Evolutionary conservation across 2,329 filamentous ascomycete genomes (phyloP), one percentile per base, ranked within the genome.

Genomic region (Colletotrichum eremochloae): DNA sequence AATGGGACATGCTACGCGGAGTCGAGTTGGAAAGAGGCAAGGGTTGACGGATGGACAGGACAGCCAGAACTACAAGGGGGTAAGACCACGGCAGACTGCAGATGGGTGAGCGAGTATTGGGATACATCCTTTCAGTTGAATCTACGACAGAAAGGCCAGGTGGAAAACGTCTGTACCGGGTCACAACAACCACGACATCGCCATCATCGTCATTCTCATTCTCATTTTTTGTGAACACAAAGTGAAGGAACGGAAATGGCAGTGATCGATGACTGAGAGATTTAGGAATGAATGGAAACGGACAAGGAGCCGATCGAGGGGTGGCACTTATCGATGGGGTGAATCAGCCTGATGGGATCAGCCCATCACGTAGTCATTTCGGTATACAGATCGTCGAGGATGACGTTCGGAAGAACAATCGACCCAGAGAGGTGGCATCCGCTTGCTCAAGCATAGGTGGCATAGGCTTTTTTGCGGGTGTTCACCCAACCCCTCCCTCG

Each of bases 321-420:
- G 1, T 24, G n/a, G 31, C 6, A 5, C 6, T 55, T 24, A 33
- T 55, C 38, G 62, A 64, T 40, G 15, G 53, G 14, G 15, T n/a
- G 12, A 18, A 20, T 20, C 3, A 20, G 14, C 29, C 18, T 5
- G 12, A 56, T 15, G 42, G 38, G 14, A 24, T 29, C 31, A 65
- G 33, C 50, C 15, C 15, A 31, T 31, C 14, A 2, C 55, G n/a
- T 5, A 24, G 24, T 8, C 31, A 3, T 8, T 36, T 52, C 38
- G 38, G 7, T 36, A 53, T 40, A 33, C 20, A 29, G 8, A 38
- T 56, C 14, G 36, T 18, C n/a, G 18, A 33, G 15, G 48, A 48
- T 62, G 56, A 52, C 31, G 38, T 44, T 14, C 52, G 46, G 62
- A 56, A 70, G 63, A 63, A 71, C 33, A 50, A 42, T 42, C 36